Evolutionary conservation across 495 filamentous ascomycete genomes (phyloP).

Genomic region (Aspergillus taichungensis): DNA sequence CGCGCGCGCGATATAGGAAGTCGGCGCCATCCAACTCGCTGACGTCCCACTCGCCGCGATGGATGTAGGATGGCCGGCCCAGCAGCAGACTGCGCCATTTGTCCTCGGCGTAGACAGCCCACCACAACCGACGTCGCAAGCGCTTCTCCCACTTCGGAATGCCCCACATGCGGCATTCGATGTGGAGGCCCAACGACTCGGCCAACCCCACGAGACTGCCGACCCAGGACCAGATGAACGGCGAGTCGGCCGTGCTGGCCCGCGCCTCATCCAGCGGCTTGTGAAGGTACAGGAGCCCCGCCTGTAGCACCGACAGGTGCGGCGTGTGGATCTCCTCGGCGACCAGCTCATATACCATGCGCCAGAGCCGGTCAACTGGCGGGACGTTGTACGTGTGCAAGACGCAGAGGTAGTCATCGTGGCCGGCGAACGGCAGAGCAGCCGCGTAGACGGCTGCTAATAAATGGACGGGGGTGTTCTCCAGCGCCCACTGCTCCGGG

Average conservation of each 20-base stretch:
- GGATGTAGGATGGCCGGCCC: slow-evolving; percentile 75
- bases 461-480: slow-evolving; percentile 20
- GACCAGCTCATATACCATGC: slow-evolving; percentile 24
- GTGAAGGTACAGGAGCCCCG: slow-evolving; percentile 27
- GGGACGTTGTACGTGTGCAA: slow-evolving; percentile 21
- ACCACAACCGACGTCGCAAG: slow-evolving; percentile 73
- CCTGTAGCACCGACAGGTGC: slow-evolving; percentile 25
- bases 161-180: slow-evolving; percentile 81
- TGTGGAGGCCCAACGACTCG: slow-evolving; percentile 61
- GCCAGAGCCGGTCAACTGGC: slow-evolving; percentile 21
- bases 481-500: slow-evolving; percentile 12
- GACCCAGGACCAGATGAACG: slow-evolving; percentile 30
- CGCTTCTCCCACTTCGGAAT: slow-evolving; percentile 83
- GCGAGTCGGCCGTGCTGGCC: slow-evolving; percentile 19
- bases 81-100: slow-evolving; percentile 88
- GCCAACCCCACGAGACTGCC: slow-evolving; percentile 27
- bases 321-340: slow-evolving; percentile 28
- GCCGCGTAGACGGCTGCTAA: slow-evolving; percentile 30
- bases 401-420: slow-evolving; percentile 26
- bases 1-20: slow-evolving; percentile 37
- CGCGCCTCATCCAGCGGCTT: slow-evolving; percentile 13
- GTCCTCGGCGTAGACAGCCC: slow-evolving; percentile 89
- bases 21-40: slow-evolving; percentile 57
- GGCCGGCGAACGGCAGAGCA: slow-evolving; percentile 22
- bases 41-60: slow-evolving; percentile 75